Evolutionary conservation across 2,329 filamentous ascomycete species (phyloP).

Genomic region (Sporothrix pseudoabietina): DNA sequence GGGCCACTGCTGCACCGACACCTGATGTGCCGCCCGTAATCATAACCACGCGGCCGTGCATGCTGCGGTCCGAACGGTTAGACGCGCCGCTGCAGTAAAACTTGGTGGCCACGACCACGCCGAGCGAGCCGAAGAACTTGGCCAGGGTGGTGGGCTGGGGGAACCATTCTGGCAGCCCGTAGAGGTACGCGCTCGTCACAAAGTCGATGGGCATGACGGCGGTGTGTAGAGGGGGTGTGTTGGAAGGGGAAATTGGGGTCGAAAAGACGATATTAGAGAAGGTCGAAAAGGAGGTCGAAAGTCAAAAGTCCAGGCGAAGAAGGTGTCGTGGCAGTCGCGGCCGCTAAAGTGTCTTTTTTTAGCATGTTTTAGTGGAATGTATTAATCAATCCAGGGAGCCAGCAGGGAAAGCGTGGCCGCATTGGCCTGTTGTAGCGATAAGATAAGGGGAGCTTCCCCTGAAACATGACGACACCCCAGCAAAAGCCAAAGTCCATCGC

Average conservation of each 20-base stretch:
- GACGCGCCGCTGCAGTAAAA: slow-evolving; percentile 73
- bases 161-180: slow-evolving; percentile 55
- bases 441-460: slow-evolving; percentile 24
- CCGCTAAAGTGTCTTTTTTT: slow-evolving; percentile 25
- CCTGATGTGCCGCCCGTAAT: slow-evolving; percentile 94
- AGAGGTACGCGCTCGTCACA: slow-evolving; percentile 49
- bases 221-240: neutral
- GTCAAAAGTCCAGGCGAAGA: neutral
- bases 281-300: neutral
- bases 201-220: slow-evolving; percentile 57
- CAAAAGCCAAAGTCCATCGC: neutral
- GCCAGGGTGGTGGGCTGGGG: slow-evolving; percentile 49
- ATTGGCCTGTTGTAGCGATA: slow-evolving; percentile 10
- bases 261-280: neutral
- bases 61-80: slow-evolving; percentile 75
- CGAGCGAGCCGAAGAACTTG: slow-evolving; percentile 45
- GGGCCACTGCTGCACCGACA: slow-evolving; percentile 76
- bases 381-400: neutral
- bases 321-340: slow-evolving; percentile 9
- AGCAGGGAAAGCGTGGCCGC: neutral
- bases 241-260: neutral
- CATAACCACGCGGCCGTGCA: slow-evolving; percentile 93
- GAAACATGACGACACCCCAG: slow-evolving; percentile 26
- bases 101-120: slow-evolving; percentile 59
- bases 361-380: slow-evolving; percentile 21